These are phyloP conservation scores for Paraphaeosphaeria minitans DNA, from an alignment of 2,329 filamentous ascomycete genomes.

Conservation along the genomic window DNA sequence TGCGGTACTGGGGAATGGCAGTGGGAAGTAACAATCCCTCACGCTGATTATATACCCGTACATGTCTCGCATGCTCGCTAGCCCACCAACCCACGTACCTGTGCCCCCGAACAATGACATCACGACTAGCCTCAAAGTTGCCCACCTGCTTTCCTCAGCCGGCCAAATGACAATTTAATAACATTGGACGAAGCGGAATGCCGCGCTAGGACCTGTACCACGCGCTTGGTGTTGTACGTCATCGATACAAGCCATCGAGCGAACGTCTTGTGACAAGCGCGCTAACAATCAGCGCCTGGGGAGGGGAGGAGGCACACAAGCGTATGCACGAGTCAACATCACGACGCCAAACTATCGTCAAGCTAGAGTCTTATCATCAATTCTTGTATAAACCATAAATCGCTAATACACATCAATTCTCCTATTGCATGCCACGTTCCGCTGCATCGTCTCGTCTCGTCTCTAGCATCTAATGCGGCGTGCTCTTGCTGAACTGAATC, in stretches of 20 bases:
- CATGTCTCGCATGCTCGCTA: not conserved
- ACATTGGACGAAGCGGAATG: not conserved
- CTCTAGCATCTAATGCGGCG: slow-evolving; percentile 21
- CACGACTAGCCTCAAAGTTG: not conserved
- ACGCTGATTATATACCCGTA: not conserved
- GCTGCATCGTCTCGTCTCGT: not conserved
- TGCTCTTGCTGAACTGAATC: slow-evolving; percentile 47
- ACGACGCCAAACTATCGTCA: not conserved
- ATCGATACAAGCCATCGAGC: not conserved
- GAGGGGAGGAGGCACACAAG: not conserved
- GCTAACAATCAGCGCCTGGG: not conserved
- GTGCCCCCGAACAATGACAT: slow-evolving; percentile 8
- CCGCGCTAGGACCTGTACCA: not conserved
- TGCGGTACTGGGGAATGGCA: no score
- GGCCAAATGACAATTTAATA: not conserved
- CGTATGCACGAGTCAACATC: not conserved
- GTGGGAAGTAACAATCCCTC: not conserved
- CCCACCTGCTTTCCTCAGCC: not conserved
- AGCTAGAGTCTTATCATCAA: not conserved
- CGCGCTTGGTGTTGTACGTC: not conserved
- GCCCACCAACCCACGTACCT: not conserved
- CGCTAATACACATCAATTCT: not conserved
- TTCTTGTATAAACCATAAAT: not conserved
- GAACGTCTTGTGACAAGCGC: not conserved
- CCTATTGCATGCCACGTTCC: not conserved